Conservation (phyloP, 352 stramenopile species). For the Pythium rishiriense region DNA sequence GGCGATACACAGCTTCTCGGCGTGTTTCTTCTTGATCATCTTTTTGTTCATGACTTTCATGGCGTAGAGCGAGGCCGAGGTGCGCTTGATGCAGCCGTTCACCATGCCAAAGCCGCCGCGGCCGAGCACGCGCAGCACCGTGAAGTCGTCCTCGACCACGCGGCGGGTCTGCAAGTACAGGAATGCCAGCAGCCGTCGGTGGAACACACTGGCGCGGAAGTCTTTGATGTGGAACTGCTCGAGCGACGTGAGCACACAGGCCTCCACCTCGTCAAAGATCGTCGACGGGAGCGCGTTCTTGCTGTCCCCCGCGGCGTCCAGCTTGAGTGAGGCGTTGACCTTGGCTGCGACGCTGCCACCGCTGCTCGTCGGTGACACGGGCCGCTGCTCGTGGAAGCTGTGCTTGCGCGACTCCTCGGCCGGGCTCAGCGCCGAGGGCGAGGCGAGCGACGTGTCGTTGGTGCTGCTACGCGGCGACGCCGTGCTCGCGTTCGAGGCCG, state of each 20-base stretch:
- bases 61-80: conserved; percentile 73
- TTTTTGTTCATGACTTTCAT: conserved; percentile 91
- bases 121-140: conserved; percentile 94
- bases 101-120: conserved; percentile 96
- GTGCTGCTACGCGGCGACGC: conserved; percentile 23
- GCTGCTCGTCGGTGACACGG: background rate
- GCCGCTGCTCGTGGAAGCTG: conserved; percentile 8
- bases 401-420: conserved; percentile 16
- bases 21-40: conserved; percentile 93
- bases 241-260: conserved; percentile 65
- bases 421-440: conserved; percentile 8
- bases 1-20: conserved; percentile 72
- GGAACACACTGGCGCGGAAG: conserved; percentile 81
- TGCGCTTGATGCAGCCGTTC: conserved; percentile 96
- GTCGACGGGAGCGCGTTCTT: conserved; percentile 27
- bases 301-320: conserved; percentile 7
- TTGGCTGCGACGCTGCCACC: background rate
- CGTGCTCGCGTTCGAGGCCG: conserved; percentile 22
- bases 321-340: conserved; percentile 9
- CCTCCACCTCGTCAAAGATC: conserved; percentile 78
- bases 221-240: conserved; percentile 64
- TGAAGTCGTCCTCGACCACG: conserved; percentile 95
- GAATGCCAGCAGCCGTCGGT: conserved; percentile 88
- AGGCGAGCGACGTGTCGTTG: conserved; percentile 17
- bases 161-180: conserved; percentile 88